Conservation (phyloP, 179 eudicot species). For the Gypsophila paniculata region DNA sequence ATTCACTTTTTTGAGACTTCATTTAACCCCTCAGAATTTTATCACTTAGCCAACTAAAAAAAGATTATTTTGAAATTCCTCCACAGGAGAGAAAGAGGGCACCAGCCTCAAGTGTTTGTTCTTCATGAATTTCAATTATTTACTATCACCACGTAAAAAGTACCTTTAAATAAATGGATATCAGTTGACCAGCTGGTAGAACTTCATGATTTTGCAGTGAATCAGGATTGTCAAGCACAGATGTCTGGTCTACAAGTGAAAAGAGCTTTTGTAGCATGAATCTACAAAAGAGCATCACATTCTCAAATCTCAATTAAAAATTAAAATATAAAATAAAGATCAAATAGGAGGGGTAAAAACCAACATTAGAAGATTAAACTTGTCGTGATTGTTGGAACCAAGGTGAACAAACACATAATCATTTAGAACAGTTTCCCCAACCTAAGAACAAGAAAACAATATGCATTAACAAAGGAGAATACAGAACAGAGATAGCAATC, state of each 20-base stretch:
- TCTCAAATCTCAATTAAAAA: conserved; percentile 19
- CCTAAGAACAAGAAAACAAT: conserved; percentile 39
- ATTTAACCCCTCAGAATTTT: not conserved
- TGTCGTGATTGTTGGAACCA: conserved; percentile 68
- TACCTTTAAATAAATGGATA: conserved; percentile 86
- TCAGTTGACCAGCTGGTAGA: conserved; percentile 79
- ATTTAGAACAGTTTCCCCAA: conserved; percentile 76
- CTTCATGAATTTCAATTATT: not conserved
- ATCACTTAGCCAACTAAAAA: not conserved
- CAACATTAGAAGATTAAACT: conserved; percentile 90
- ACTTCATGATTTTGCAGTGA: conserved; percentile 90
- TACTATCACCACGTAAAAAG: not conserved
- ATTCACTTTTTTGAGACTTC: not conserved
- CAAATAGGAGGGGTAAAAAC: conserved; percentile 26
- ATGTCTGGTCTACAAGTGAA: conserved; percentile 85
- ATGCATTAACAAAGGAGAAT: conserved; percentile 4
- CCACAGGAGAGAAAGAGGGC: not conserved
- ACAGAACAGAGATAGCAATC: conserved; percentile 5
- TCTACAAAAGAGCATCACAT: conserved; percentile 34
- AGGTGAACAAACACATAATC: conserved; percentile 88
- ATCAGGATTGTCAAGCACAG: conserved; percentile 86
- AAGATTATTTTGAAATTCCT: not conserved
- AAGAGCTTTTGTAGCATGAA: conserved; percentile 97
- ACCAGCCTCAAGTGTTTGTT: conserved; percentile 2
- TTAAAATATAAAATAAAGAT: not conserved